A percentile compares a stretch with the other conserved stretches of the same genome.
phyloP scores from a whole-genome alignment of 2,329 filamentous ascomycete genomes.

The Aspergillus carbonarius region DNA sequence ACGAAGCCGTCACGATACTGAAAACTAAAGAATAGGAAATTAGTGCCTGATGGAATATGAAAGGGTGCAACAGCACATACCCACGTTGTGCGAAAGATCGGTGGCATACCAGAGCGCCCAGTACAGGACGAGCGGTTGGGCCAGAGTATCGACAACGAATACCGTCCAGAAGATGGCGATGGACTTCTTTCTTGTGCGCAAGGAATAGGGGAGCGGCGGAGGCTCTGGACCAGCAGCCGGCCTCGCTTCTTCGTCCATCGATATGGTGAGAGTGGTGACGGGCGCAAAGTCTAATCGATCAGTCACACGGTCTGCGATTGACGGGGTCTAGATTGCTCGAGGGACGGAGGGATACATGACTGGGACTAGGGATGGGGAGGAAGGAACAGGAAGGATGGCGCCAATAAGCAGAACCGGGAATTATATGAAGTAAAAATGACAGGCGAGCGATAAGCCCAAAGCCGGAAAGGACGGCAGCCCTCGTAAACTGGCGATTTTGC shows the following conservation, averaged over 20 bases:
- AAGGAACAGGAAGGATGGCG: neutral
- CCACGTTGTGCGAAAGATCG: conserved; percentile 45
- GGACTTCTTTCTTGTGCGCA: conserved; percentile 54
- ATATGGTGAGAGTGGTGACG: conserved; percentile 11
- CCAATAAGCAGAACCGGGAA: neutral
- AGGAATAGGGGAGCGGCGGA: conserved; percentile 57
- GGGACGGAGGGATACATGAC: conserved; percentile 1
- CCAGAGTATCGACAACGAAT: conserved; percentile 59
- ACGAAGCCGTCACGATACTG: conserved; percentile 41
- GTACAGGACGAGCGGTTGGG: conserved; percentile 60
- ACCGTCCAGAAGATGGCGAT: conserved; percentile 61
- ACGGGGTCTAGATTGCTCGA: conserved; percentile 12
- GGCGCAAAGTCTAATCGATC: neutral
- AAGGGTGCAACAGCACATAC: conserved; percentile 26
- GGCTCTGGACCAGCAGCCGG: conserved; percentile 28
- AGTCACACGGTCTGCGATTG: conserved; percentile 6
- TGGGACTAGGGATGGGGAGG: neutral
- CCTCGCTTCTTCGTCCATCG: conserved; percentile 36
- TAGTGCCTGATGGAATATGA: neutral
- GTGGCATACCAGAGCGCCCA: conserved; percentile 61
- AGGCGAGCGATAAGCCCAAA: neutral
- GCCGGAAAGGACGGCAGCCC: conserved; percentile 2
- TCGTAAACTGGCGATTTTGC: neutral
- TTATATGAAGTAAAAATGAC: neutral
- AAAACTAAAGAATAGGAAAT: conserved; percentile 33